Base-by-base conservation (phyloP, 345 rosid genomes). In the Acer yangbiense region DNA sequence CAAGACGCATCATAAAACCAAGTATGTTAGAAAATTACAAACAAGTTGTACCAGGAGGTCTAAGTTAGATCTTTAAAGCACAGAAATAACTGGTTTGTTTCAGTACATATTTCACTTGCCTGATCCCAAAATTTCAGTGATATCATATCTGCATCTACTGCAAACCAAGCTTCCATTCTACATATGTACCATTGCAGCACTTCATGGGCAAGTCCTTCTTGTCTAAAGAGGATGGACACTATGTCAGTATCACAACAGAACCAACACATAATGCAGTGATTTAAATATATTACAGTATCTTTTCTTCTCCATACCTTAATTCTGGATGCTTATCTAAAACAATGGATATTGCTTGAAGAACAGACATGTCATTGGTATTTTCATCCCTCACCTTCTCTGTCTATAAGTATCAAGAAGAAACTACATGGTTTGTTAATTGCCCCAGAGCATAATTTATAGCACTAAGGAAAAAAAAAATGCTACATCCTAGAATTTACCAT, bases 151-250 rank as follows among this genome's bases (percentile, higher is more conserved):
- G 95, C 95, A 85, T 94, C 98, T 66, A 90, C 93, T 17, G 98
- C 95, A 88, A 94, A 94, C 98, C 98, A 94, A 41, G 97, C 98
- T 84, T 94, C 98, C 95, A 94, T 89, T 84, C 98, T 84, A 83
- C 98, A 94, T 65, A 94, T 85, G 79, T 88, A 94, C 98, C 98
- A 92, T 71, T 92, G 97, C 83, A 94, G 70, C 80, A 94, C 98
- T 84, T 94, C 93, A 83, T 90, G 46, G 7, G 95, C 95, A 35
- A 88, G 87, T 66, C 95, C 98, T 79, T 86, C 85, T 85, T 81
- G 95, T 81, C 98, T 93, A 80, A 39, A 82, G 63, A 81, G 44
- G 76, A 83, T 29, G 62, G 57, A 52, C 69, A 27, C 65, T 61
- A 73, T 25, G 70, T 75, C 71, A 78, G 77, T 27, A 77, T n/a